Evolutionary conservation across 306 rosid genomes (phyloP).

Genomic region (Abrus precatorius): DNA sequence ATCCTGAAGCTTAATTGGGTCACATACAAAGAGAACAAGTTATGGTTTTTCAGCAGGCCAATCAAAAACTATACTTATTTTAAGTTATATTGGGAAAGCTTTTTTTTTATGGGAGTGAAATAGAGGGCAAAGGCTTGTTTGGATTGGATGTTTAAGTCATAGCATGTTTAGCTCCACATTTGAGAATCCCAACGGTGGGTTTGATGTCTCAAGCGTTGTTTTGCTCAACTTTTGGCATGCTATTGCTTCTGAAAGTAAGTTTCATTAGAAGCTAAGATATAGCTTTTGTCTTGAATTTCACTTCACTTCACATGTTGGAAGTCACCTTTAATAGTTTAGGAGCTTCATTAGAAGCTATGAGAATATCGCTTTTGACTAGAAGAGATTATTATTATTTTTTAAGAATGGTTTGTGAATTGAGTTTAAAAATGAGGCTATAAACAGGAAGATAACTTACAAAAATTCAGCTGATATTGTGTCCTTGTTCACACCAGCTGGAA

Average conservation of each 20-base stretch:
- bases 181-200: too few species aligned
- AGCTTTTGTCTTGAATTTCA: too few species aligned
- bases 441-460: conserved; percentile 57
- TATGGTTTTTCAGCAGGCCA: background rate
- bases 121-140: background rate
- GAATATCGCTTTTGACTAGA: background rate
- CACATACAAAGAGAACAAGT: background rate
- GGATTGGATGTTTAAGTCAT: too few species aligned
- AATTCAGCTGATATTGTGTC: conserved; percentile 77
- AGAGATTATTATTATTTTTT: background rate
- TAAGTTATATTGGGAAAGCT: background rate
- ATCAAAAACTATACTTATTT: background rate
- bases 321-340: too few species aligned
- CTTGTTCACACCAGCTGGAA: conserved; percentile 75
- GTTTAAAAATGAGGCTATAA: conserved; percentile 11
- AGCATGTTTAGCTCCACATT: too few species aligned
- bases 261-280: too few species aligned
- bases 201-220: too few species aligned
- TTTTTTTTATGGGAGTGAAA: background rate
- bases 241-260: too few species aligned
- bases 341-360: background rate
- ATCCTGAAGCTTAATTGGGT: background rate
- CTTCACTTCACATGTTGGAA: too few species aligned
- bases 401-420: background rate
- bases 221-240: too few species aligned